Evolutionary conservation across 2,329 filamentous ascomycete species (phyloP).

Genomic region (Fusarium buharicum): DNA sequence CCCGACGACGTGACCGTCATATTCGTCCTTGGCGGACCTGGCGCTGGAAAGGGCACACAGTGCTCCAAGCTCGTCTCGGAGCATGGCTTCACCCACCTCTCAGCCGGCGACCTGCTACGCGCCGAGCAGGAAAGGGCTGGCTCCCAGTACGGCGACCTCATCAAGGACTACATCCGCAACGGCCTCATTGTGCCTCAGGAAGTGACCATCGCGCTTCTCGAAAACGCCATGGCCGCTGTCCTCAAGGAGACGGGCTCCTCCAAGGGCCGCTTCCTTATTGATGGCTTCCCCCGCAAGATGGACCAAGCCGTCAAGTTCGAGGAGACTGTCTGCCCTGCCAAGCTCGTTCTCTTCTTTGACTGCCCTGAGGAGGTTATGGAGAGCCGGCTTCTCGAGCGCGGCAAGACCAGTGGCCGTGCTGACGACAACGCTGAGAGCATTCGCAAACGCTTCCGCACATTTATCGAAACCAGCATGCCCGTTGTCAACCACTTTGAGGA

Average conservation of each 20-base stretch:
- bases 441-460: constrained; percentile 93
- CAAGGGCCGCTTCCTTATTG: constrained; percentile 78
- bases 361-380: constrained; percentile 92
- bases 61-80: constrained; percentile 87
- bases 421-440: constrained; percentile 98
- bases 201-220: constrained; percentile 90
- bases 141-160: constrained; percentile 90
- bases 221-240: constrained; percentile 86
- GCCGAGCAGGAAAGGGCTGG: constrained; percentile 90
- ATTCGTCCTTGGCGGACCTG: constrained; percentile 95
- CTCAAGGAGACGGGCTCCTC: constrained; percentile 61
- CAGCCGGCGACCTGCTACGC: constrained; percentile 90
- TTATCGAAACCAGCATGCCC: constrained; percentile 96
- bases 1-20: constrained; percentile 84
- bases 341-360: constrained; percentile 92
- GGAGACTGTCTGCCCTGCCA: constrained; percentile 82
- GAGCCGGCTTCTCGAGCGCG: constrained; percentile 82
- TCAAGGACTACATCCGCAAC: constrained; percentile 92
- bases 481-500: constrained; percentile 87
- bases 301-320: constrained; percentile 97
- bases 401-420: constrained; percentile 88
- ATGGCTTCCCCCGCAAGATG: constrained; percentile 94
- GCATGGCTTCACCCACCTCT: constrained; percentile 93
- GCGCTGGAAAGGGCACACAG: constrained; percentile 96
- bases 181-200: constrained; percentile 99